Conservation (phyloP, 139 green algal species). For the Penium margaritaceum region DNA sequence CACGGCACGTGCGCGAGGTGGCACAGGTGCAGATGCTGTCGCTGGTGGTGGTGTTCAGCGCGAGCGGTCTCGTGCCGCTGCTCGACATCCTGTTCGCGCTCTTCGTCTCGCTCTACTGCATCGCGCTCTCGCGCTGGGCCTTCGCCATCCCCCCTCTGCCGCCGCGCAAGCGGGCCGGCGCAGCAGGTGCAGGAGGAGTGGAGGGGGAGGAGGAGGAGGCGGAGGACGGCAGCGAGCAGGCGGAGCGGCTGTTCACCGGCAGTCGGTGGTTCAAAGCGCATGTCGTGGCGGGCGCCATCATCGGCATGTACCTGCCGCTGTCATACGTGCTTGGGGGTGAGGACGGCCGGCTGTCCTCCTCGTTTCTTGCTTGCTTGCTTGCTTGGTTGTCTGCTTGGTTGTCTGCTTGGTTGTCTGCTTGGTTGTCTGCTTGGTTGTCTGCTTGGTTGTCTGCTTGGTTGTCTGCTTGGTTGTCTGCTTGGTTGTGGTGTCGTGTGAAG, state of each 20-base stretch:
- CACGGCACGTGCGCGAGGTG: no score
- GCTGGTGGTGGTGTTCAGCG: constrained; percentile 4
- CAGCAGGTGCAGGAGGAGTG: no score
- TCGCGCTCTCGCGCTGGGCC: background rate
- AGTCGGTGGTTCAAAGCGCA: constrained; percentile 5
- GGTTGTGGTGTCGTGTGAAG: no score
- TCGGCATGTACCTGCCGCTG: constrained; percentile 34
- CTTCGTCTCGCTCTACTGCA: constrained; percentile 16
- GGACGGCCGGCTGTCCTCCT: background rate
- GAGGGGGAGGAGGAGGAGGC: no score
- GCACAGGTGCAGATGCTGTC: constrained; percentile 17
- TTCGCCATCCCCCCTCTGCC: no score
- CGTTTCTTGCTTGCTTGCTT: constrained; percentile 2
- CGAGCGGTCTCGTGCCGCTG: constrained; percentile 15
- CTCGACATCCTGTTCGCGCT: background rate
- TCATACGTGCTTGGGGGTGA: constrained; percentile 23
- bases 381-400: no score
- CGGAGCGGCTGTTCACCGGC: background rate
- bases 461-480: no score
- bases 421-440: no score
- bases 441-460: no score
- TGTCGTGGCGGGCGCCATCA: background rate
- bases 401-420: no score
- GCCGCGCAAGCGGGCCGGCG: background rate
- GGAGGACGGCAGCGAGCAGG: no score